These are phyloP conservation scores for Saururus chinensis DNA, from an alignment of 164 flowering plant genomes.

Conservation along the genomic window DNA sequence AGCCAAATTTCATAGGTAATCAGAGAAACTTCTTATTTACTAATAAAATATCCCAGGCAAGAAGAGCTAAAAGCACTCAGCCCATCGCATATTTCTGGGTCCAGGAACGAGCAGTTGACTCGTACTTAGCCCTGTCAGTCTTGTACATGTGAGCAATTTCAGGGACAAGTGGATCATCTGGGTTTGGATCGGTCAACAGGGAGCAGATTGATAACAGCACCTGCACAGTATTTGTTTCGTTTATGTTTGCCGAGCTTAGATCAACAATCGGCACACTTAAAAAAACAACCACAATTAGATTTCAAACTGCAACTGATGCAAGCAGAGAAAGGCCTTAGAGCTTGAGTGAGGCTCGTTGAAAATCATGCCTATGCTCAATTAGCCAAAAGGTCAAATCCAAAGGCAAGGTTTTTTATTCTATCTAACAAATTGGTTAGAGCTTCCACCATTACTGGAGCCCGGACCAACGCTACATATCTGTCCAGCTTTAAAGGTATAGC, in stretches of 20 bases:
- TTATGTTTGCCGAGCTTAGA: not conserved
- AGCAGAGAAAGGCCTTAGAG: not conserved
- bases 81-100: conserved; percentile 68
- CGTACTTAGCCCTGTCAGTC: conserved; percentile 51
- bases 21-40: conserved; percentile 5
- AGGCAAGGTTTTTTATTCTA: too few relatives aligned
- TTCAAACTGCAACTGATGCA: not conserved
- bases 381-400: too few relatives aligned
- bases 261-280: not conserved
- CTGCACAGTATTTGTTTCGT: conserved; percentile 13
- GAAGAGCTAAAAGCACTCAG: conserved; percentile 1
- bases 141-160: conserved; percentile 64
- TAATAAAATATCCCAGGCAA: not conserved
- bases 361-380: too few relatives aligned
- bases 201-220: conserved; percentile 54
- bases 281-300: not conserved
- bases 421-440: too few relatives aligned
- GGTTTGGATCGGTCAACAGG: conserved; percentile 54
- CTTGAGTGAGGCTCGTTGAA: too few relatives aligned
- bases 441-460: too few relatives aligned
- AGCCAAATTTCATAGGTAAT: not conserved
- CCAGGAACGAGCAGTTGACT: conserved; percentile 49
- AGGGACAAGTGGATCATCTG: conserved; percentile 64
- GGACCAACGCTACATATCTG: too few relatives aligned
- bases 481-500: too few relatives aligned